Evolutionary conservation across 2,329 filamentous ascomycete genomes (phyloP), one percentile per base, ranked within the genome.

Genomic region (Fusarium citri): DNA sequence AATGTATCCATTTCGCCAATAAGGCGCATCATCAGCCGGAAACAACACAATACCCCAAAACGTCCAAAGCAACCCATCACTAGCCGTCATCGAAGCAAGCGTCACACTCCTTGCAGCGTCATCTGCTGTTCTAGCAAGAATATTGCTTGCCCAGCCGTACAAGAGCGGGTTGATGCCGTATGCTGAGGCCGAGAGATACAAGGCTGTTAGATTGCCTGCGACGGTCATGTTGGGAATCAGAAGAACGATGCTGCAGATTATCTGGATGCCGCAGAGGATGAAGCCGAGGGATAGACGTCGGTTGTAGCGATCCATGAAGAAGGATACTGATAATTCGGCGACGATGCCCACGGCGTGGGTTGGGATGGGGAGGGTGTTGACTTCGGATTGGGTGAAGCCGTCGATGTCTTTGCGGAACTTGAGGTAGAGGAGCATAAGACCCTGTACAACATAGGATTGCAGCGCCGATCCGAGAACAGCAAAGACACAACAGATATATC

Each of bases 11-110:
- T 68, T 76, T 0, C 68, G 48, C 74, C 82, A 83, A 50, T 83
- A 83, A 5, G 82, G 81, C 2, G 81, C 81, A 59, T 84, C 79
- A 22, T 77, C 77, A 0, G 81, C 81, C 1, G 81, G 77, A 53
- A 83, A 84, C 20, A 84, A 42, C 0, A 75, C 76, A 9, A 84
- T 82, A 0, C 82, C 82, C 82, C 83, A 84, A 28, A 83, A 84
- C 0, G 83, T 83, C 66, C 82, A 84, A 18, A 84, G 50, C 0
- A 81, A 71, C 8, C 77, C 78, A 20, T 79, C 78, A 11, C 77
- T 77, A 15, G 80, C 78, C 1, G 79, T 80, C 81, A 84, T 83
- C 3, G 76, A 75, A 30, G 80, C 80, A 1, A 84, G 58, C 0
- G 80, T 80, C 1, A 84, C 77, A 8, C 79, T 79, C 6, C 83